Percentiles rank a stretch among this genome's conserved stretches.
These are phyloP conservation scores for Pleurotus sapidus DNA, from an alignment of 768 basidiomycete genomes.

Conservation along the genomic window DNA sequence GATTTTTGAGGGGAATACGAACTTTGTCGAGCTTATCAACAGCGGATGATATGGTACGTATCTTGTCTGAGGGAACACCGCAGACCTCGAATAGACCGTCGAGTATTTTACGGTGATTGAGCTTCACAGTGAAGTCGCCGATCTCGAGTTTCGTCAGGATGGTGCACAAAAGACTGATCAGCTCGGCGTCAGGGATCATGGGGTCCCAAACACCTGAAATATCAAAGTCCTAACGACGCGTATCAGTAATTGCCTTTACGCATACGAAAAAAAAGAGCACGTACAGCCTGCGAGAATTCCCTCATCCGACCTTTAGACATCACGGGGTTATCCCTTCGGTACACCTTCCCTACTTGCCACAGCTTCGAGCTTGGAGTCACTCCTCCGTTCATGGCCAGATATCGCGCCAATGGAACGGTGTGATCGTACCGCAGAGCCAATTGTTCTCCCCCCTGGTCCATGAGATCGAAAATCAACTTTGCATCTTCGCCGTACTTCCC, in stretches of 20 bases:
- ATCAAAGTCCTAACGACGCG: constrained; percentile 76
- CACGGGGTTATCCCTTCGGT: constrained; percentile 92
- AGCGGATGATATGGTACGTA: constrained; percentile 89
- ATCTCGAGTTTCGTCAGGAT: constrained; percentile 82
- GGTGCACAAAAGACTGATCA: constrained; percentile 80
- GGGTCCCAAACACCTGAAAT: constrained; percentile 90
- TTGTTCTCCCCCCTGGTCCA: constrained; percentile 97
- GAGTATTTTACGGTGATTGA: constrained; percentile 95
- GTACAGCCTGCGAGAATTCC: constrained; percentile 95
- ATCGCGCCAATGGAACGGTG: constrained; percentile 94
- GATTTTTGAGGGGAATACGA: constrained; percentile 7
- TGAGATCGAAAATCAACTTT: constrained; percentile 96
- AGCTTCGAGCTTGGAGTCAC: constrained; percentile 73
- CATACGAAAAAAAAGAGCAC: constrained; percentile 18
- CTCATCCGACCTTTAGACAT: constrained; percentile 99
- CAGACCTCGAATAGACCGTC: constrained; percentile 98
- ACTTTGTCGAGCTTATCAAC: constrained; percentile 99
- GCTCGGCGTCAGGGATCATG: constrained; percentile 97
- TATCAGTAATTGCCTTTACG: background rate
- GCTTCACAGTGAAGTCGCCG: constrained; percentile 92
- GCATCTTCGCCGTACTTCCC: constrained; percentile 98
- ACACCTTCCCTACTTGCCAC: constrained; percentile 99
- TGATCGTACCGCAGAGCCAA: constrained; percentile 94
- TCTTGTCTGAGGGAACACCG: constrained; percentile 89
- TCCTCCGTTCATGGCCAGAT: constrained; percentile 94